A percentile compares a stretch with the other conserved stretches of the same genome.
phyloP scores from a whole-genome alignment of 129 eudicot species.

The Escallonia rubra region DNA sequence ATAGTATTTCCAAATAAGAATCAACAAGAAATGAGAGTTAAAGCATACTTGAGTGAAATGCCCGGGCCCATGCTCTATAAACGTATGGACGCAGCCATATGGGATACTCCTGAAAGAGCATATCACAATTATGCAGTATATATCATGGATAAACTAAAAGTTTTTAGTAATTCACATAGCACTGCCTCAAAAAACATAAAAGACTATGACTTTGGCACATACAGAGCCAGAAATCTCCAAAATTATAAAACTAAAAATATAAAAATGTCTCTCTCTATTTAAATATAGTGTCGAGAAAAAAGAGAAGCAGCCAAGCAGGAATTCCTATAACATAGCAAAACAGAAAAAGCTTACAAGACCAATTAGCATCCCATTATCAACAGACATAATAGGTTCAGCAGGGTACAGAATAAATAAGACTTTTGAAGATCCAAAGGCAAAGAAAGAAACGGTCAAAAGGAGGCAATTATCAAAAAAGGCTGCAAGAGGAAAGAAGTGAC shows the following conservation, averaged over 20 bases:
- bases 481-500: too few species aligned
- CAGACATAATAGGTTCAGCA: neutral
- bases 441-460: too few species aligned
- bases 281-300: neutral
- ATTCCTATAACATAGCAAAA: too few species aligned
- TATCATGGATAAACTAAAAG: neutral
- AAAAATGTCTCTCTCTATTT: too few species aligned
- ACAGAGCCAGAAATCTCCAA: too few species aligned
- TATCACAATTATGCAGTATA: constrained; percentile 6
- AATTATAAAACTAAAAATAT: too few species aligned
- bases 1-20: neutral
- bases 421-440: too few species aligned
- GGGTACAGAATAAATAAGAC: too few species aligned
- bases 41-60: constrained; percentile 92
- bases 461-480: too few species aligned
- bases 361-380: neutral
- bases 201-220: neutral
- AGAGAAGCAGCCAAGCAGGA: too few species aligned
- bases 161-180: neutral
- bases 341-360: neutral
- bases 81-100: constrained; percentile 77
- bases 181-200: neutral
- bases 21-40: neutral
- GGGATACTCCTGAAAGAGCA: constrained; percentile 71
- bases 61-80: constrained; percentile 93